Base-by-base conservation (phyloP, 2,329 filamentous ascomycete genomes). In the Fusarium sp. region DNA sequence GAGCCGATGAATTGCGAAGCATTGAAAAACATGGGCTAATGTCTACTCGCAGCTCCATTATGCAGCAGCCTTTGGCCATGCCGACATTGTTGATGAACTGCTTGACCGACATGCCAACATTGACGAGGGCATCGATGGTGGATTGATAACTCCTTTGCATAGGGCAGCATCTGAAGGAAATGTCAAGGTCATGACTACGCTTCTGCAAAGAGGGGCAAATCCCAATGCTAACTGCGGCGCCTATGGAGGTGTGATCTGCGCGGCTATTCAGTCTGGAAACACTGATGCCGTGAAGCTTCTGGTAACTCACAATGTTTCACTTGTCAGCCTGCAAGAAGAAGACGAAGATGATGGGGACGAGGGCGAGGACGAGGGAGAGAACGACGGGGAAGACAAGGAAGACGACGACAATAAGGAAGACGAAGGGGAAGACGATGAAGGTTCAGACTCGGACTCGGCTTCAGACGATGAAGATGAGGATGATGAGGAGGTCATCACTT, bases 231-330 rank as follows among this genome's bases (percentile, higher is more conserved):
- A 64, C 58, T 44, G 71, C 68, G 9, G 49, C 63, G 2, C 70
- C 70, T 23, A 73, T 72, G 53, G 80, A 0, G 77, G 76, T 0
- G 80, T 82, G 1, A 76, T 83, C 18, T 82, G 81, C 38, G 77
- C 80, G 1, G 81, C 81, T 2, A 83, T 83, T 12, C 75, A 73
- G 12, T 83, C 80, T 3, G 81, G 81, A 6, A 82, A 82, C 18
- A 73, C 76, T 10, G 80, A 77, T 3, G 80, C 80, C 1, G 80
- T 83, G 3, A 77, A 78, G 57, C 68, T 83, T 23, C 74, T 83
- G 3, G 80, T 83, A 3, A 75, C 79, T 23, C 72, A 77, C 10
- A 75, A 79, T 18, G 80, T 81, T 8, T 77, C 78, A 7, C 69
- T 83, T 11, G 74, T 77, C 8, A 67, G 75, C 6, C 42, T 39